Base-by-base conservation (phyloP, 1,139 yeast species). In the Magnusiomyces tetraspermus region DNA sequence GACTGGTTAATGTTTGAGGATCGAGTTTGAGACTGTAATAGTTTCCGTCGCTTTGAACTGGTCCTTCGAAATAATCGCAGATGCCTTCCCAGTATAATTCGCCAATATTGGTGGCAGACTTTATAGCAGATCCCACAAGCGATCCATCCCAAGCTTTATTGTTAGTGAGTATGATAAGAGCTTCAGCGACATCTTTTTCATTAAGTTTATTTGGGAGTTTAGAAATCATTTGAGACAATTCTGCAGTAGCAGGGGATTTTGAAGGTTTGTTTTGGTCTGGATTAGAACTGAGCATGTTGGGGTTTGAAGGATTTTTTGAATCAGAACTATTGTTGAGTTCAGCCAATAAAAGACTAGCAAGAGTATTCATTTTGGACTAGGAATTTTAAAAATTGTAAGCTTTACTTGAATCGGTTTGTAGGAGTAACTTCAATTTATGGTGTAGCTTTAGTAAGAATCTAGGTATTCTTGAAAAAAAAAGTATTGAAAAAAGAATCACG, bases 61-160 rank as follows among this genome's bases (percentile, higher is more conserved):
- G 44, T n/a, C 15, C 22, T 26, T 51, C 54, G 11, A 54, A 36
- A 19, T 33, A 28, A 10, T 21, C 17, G 17, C 47, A 48, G 11
- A 54, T 47, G n/a, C 28, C 28, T 15, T 54, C 48, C 57, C 57
- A 54, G 41, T 51, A 42, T 30, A 24, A 23, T 36, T 8, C 23
- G 11, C 21, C 17, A n/a, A 44, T 6, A 40, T 36, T 49, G n/a
- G 31, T 42, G 10, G 50, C 38, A 21, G 42, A 36, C 17, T 47
- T 53, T 15, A 55, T 17, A 30, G 55, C 58, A 5, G 37, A n/a
- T 11, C 57, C 58, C 26, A 54, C 46, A 8, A 42, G 37, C 10
- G 33, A 28, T 13, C 53, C 55, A 44, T 55, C 55, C 53, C 54
- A 53, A 17, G 38, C 13, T 22, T 22, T 22, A 15, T 46, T 30